These are phyloP conservation scores for Boletus subcaerulescens DNA, from an alignment of 768 basidiomycete genomes.

Conservation along the genomic window DNA sequence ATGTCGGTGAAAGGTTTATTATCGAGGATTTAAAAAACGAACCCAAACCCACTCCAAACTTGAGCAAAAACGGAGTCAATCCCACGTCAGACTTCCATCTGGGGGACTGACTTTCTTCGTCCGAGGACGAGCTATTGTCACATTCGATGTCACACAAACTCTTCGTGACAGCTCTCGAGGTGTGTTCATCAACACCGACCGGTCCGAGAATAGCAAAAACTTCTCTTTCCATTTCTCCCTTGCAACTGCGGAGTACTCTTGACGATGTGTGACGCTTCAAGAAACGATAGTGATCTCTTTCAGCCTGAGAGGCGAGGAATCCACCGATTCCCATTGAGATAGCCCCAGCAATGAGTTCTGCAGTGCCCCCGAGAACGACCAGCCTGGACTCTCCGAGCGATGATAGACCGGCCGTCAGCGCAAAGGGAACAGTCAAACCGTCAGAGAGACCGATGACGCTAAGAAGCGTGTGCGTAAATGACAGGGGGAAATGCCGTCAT, in stretches of 20 bases:
- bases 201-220: constrained; percentile 85
- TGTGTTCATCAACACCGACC: constrained; percentile 82
- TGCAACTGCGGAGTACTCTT: constrained; percentile 85
- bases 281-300: constrained; percentile 92
- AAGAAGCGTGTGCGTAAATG: constrained; percentile 5
- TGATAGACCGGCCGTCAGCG: constrained; percentile 83
- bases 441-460: constrained; percentile 91
- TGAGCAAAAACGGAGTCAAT: constrained; percentile 89
- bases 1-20: not conserved
- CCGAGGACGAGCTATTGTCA: constrained; percentile 31
- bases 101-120: constrained; percentile 56
- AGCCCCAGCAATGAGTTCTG: constrained; percentile 94
- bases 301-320: constrained; percentile 95
- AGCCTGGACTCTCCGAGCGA: constrained; percentile 85
- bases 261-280: constrained; percentile 68
- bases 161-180: constrained; percentile 76
- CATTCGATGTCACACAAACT: constrained; percentile 68
- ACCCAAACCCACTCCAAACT: constrained; percentile 94
- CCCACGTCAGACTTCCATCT: constrained; percentile 80
- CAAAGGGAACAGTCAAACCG: constrained; percentile 89
- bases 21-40: constrained; percentile 25
- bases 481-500: not conserved
- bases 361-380: constrained; percentile 93
- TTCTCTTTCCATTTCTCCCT: constrained; percentile 95
- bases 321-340: constrained; percentile 99